These are phyloP conservation scores for Candida sojae DNA, from an alignment of 1,139 yeast species.

Conservation along the genomic window DNA sequence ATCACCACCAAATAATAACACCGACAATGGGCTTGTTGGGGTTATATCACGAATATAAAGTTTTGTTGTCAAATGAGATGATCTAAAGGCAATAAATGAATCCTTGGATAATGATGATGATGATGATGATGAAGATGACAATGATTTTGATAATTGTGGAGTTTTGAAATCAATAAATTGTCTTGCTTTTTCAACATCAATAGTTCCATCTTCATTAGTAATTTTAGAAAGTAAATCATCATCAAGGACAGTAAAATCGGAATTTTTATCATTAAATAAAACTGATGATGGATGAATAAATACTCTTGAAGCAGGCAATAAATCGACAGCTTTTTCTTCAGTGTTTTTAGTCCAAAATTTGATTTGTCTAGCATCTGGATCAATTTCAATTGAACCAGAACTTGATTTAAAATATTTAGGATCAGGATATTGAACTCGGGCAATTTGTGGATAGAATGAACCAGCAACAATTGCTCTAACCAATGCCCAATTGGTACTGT, in stretches of 20 bases:
- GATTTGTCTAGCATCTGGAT: conserved; percentile 75
- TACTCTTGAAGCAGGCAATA: conserved; percentile 62
- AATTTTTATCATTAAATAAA: conserved; percentile 45
- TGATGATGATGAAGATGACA: neutral
- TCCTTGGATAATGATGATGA: conserved; percentile 29
- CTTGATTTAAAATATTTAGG: conserved; percentile 70
- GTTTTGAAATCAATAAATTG: conserved; percentile 32
- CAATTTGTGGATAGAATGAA: conserved; percentile 78
- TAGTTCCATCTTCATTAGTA: conserved; percentile 39
- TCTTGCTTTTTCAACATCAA: conserved; percentile 31
- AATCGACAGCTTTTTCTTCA: conserved; percentile 26
- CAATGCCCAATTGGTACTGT: conserved; percentile 50
- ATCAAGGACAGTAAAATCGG: conserved; percentile 20
- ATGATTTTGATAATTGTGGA: conserved; percentile 29
- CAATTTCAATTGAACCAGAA: conserved; percentile 80
- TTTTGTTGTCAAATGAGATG: conserved; percentile 66
- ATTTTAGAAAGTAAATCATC: conserved; percentile 18
- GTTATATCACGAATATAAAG: conserved; percentile 74
- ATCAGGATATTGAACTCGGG: conserved; percentile 80
- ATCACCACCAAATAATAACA: conserved; percentile 77
- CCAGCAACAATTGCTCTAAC: conserved; percentile 75
- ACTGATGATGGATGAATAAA: conserved; percentile 85
- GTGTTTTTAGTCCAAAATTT: conserved; percentile 75
- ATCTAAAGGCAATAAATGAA: conserved; percentile 56
- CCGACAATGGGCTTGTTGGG: conserved; percentile 71